Evolutionary conservation across 805 yeast genomes (phyloP), one percentile per base, ranked within the genome.

Genomic region (Myxozyma neglecta): DNA sequence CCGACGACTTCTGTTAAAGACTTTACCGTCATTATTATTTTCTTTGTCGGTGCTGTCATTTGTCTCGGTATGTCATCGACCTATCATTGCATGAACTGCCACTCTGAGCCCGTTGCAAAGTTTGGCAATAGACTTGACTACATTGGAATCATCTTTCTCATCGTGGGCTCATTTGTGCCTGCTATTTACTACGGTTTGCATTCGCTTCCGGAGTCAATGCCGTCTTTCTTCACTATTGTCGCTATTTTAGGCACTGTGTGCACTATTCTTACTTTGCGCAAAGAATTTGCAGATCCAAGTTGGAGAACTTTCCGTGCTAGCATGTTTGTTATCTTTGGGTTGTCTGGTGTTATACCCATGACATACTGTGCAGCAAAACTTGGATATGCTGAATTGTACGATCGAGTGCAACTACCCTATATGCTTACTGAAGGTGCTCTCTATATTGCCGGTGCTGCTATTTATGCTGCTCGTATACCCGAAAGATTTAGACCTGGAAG

Each of bases 391-490:
- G 69, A 69, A 40, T 59, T 67, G 8, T 24, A 37, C 50, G 68
- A 69, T 1, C 75, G 92, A 53, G 77, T 86, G 8, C 85, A 85
- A 29, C 74, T 89, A 20, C 72, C 72, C 18, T 90, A 88, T 86
- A 77, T 91, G 13, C 66, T 86, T 0, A 65, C 79, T 8, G 97
- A 90, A 73, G 97, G 90, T 0, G 70, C 82, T 1, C 82, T 88
- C 48, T 92, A 91, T 73, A 87, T 90, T 3, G 66, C 76, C 6
- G 97, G 97, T 0, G 97, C 97, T 0, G 78, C 80, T 1, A 73
- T 92, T 56, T 91, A 91, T 72, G 97, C 96, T 0, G 72, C 80
- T 29, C 78, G 97, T 62, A 73, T 88, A 39, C 97, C 97, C 0
- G 97, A 91, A 71, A 78, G 88, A 53, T 76, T 78, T 46, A 67